Base-by-base conservation (phyloP, 768 basidiomycete genomes). In the Crassisporium funariophilum region DNA sequence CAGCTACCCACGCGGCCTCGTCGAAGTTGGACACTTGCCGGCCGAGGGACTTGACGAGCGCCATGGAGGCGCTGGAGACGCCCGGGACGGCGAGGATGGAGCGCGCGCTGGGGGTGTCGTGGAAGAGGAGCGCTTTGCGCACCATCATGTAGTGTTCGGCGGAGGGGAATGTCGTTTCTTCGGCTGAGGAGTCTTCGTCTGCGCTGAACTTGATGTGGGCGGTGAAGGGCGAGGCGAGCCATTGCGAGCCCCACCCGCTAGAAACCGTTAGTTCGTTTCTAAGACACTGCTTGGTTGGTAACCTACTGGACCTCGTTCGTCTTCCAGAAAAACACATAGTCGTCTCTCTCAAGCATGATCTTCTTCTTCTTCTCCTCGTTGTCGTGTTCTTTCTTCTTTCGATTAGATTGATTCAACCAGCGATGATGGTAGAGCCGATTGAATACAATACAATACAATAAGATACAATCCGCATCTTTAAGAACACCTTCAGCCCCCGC, bases 71-170 rank as follows among this genome's bases (percentile, higher is more conserved):
- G 15, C 68, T 60, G 3, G 78, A 75, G 4, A 77, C 59, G 4
- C 56, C 66, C 8, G n/a, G n/a, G n/a, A n/a, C n/a, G n/a, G n/a
- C n/a, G n/a, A n/a, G n/a, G n/a, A n/a, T n/a, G n/a, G n/a, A n/a
- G n/a, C n/a, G n/a, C n/a, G n/a, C n/a, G n/a, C n/a, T n/a, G n/a
- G n/a, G n/a, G n/a, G 44, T 29, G 54, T 84, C 81, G 10, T 59
- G 54, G 64, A 84, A 84, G 2, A 84, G 53, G 4, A 81, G 56
- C 5, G 82, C 81, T 58, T 84, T 84, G 42, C 77, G 74, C 31
- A 76, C 67, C 83, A 84, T 86, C 83, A 84, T 84, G 75, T 76
- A 84, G 53, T 84, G 82, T 61, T 84, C 83, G 0, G 78, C 72
- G 2, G 77, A 75, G 5, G 62, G 64, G 56, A 82, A 82, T 1